Percentiles rank a stretch among this genome's conserved stretches.
Evolutionary conservation across 331 rosid genomes (phyloP).

Genomic region (Quercus phellos): DNA sequence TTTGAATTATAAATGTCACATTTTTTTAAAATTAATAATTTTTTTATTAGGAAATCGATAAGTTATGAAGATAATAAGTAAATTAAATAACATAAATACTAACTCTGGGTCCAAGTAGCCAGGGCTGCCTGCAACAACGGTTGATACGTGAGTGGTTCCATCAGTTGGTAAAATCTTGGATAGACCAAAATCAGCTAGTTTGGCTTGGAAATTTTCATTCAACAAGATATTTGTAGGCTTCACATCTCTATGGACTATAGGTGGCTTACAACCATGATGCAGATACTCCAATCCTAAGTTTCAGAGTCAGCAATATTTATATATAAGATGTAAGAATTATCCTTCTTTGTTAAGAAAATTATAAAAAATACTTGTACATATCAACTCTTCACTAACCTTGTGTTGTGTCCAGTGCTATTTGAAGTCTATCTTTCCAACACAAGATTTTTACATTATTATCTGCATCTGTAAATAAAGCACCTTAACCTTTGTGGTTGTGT

Average conservation of each 20-base stretch:
- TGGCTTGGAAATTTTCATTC: conserved; percentile 32
- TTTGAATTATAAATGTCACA: not conserved
- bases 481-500: not conserved
- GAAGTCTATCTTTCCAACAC: conserved; percentile 42
- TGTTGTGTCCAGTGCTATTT: conserved; percentile 41
- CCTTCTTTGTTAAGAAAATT: too few relatives aligned
- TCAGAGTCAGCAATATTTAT: not conserved
- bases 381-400: conserved; percentile 26
- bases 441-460: conserved; percentile 5
- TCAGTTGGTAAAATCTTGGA: not conserved
- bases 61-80: too few relatives aligned
- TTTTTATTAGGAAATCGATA: too few relatives aligned
- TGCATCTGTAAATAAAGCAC: not conserved
- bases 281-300: conserved; percentile 42
- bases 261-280: conserved; percentile 37
- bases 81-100: not conserved
- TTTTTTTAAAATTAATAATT: not conserved
- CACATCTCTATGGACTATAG: conserved; percentile 42
- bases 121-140: not conserved
- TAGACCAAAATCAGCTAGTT: conserved; percentile 30
- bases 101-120: conserved; percentile 30
- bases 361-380: too few relatives aligned
- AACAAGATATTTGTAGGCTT: conserved; percentile 40
- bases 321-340: too few relatives aligned
- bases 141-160: not conserved